Percentiles rank a stretch among this genome's conserved stretches.
phyloP scores from a whole-genome alignment of 2,329 filamentous ascomycete genomes.

The Macroventuria anomochaeta region DNA sequence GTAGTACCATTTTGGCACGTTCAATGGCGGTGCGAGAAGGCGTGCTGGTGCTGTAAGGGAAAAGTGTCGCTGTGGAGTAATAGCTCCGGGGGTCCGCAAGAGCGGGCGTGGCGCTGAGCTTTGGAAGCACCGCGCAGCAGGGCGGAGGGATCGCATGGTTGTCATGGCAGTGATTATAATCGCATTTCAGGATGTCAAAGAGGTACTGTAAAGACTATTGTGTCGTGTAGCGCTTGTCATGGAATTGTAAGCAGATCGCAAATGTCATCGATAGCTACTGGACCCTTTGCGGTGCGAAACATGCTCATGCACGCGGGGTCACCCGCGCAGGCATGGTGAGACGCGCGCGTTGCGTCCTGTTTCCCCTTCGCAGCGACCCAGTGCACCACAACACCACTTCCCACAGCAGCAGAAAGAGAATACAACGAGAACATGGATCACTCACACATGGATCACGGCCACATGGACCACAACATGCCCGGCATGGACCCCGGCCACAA shows the following conservation, averaged over 20 bases:
- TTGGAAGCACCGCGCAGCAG: conserved; percentile 22
- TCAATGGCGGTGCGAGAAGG: conserved; percentile 43
- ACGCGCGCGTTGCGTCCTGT: conserved; percentile 19
- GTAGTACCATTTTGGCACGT: conserved; percentile 51
- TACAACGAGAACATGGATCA: conserved; percentile 43
- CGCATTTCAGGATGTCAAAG: not conserved
- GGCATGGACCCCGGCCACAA: conserved; percentile 58
- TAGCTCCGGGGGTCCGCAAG: conserved; percentile 21
- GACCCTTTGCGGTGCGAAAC: conserved; percentile 16
- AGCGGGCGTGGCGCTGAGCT: conserved; percentile 13
- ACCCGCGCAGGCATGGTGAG: conserved; percentile 31
- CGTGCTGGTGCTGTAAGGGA: conserved; percentile 30
- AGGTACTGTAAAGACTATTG: not conserved
- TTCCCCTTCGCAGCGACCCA: conserved; percentile 4
- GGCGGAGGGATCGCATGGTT: conserved; percentile 30
- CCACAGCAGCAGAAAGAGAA: not conserved
- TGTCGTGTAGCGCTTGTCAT: conserved; percentile 2
- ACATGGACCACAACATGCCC: conserved; percentile 62
- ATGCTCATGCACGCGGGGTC: conserved; percentile 19
- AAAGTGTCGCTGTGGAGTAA: conserved; percentile 32
- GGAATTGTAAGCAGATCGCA: conserved; percentile 4
- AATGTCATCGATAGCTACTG: conserved; percentile 11
- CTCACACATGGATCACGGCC: conserved; percentile 62
- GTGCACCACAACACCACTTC: not conserved
- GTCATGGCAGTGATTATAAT: conserved; percentile 3